Evolutionary conservation across 1,284 basidiomycete species (phyloP), one percentile per base, ranked within the genome.

Genomic region (Apiotrichum sp.): DNA sequence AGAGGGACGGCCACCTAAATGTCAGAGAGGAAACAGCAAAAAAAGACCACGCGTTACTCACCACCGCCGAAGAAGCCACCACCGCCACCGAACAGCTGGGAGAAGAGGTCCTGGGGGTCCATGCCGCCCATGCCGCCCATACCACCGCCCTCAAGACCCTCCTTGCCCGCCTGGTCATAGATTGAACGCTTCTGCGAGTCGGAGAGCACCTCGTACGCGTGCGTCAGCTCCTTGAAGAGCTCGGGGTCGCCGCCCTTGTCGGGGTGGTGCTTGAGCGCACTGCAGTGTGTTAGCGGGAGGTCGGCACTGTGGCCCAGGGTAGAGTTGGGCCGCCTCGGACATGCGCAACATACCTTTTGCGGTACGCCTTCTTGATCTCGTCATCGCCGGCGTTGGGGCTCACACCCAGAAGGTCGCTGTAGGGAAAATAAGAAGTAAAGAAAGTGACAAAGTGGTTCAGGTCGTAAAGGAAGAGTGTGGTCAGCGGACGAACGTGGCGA

Each of bases 241-340:
- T 98, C 96, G 48, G 91, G 91, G 73, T 97, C 93, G 62, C 93
- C 93, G 58, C 93, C 91, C 80, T 97, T 97, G 82, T 98, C 95
- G 41, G 93, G 95, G 77, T 97, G 95, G 62, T 89, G 77, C 63
- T 86, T 83, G 57, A 96, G 78, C n/a, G 91, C 90, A 74, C 90
- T 93, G 63, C 16, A 31, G 33, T 32, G 34, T 38, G 47, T 48
- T 16, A 48, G 47, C 39, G 4, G 8, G 10, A 13, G 7, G 9
- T 41, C 46, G 40, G 32, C n/a, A 54, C 53, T 49, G 31, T 41
- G 53, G 42, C 47, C 22, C 31, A 31, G 47, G 45, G 13, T 13
- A 29, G 29, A 8, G 29, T 38, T 38, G 36, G 8, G 13, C 36
- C 9, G 36, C 36, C 36, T 13, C 8, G 13, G 36, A 45, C 3